A percentile compares a stretch with the other conserved stretches of the same genome.
Conservation (phyloP, 768 basidiomycete species). For the Mycena rosella region DNA sequence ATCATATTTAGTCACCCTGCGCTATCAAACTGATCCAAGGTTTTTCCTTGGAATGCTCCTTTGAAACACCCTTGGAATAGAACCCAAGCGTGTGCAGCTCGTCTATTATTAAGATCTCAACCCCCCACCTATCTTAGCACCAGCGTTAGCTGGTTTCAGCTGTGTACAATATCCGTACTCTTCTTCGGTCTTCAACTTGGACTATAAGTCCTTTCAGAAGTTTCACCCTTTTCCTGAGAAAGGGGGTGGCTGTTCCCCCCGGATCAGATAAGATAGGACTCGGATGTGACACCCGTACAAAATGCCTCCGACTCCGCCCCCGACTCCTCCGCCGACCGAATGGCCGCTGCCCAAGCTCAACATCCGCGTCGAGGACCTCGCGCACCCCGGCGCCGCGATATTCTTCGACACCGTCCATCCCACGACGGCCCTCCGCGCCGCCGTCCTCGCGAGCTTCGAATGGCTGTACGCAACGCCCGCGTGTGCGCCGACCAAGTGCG, state of each 20-base stretch:
- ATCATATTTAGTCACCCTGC: background rate
- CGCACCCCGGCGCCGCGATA: conserved; percentile 67
- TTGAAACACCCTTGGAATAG: too few relatives aligned
- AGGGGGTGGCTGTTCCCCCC: conserved; percentile 9
- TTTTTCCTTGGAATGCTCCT: background rate
- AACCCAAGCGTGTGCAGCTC: too few relatives aligned
- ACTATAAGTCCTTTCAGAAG: too few relatives aligned
- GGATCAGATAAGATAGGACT: background rate
- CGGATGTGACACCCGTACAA: too few relatives aligned
- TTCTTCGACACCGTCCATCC: conserved; percentile 68
- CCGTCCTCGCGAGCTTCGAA: conserved; percentile 64
- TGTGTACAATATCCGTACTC: too few relatives aligned
- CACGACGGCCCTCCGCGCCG: conserved; percentile 52
- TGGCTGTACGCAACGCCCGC: conserved; percentile 56
- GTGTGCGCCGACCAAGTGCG: conserved; percentile 53
- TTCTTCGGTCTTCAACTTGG: too few relatives aligned
- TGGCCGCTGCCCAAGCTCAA: conserved; percentile 71
- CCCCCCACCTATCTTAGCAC: too few relatives aligned
- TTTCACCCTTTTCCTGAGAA: background rate
- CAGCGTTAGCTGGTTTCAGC: too few relatives aligned
- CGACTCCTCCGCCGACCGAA: conserved; percentile 33
- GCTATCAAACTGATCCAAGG: too few relatives aligned
- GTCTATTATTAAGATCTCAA: too few relatives aligned
- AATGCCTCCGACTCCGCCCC: conserved; percentile 41
- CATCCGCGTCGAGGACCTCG: conserved; percentile 69